These are phyloP conservation scores for Beauveria sp. DNA, from an alignment of 2,329 filamentous ascomycete species.

Conservation along the genomic window DNA sequence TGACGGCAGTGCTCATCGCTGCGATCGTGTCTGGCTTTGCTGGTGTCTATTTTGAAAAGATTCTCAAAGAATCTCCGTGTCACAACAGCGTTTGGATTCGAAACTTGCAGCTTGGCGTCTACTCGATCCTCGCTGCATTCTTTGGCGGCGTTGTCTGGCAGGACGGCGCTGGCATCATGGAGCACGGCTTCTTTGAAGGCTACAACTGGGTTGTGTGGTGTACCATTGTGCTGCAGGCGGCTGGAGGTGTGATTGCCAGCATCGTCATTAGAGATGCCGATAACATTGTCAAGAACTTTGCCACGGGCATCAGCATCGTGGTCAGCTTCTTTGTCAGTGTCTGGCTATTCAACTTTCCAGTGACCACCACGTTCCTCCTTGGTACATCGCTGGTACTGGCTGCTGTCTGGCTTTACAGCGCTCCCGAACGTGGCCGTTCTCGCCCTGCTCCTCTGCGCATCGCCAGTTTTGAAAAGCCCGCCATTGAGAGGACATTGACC, in stretches of 20 bases:
- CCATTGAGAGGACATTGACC: slow-evolving; percentile 42
- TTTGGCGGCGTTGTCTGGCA: slow-evolving; percentile 80
- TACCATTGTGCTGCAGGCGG: slow-evolving; percentile 72
- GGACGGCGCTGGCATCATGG: slow-evolving; percentile 75
- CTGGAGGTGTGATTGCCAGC: slow-evolving; percentile 70
- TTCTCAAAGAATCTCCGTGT: slow-evolving; percentile 74
- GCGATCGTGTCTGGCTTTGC: slow-evolving; percentile 77
- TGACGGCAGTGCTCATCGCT: slow-evolving; percentile 69
- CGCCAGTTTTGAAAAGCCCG: slow-evolving; percentile 69
- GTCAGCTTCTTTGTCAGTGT: slow-evolving; percentile 80
- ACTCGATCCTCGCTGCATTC: slow-evolving; percentile 83
- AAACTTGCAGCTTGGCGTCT: slow-evolving; percentile 91
- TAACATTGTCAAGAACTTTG: slow-evolving; percentile 90
- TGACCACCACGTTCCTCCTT: slow-evolving; percentile 69
- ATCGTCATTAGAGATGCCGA: slow-evolving; percentile 34
- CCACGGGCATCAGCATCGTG: slow-evolving; percentile 85
- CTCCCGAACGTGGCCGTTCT: slow-evolving; percentile 46
- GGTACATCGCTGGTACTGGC: slow-evolving; percentile 73
- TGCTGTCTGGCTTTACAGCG: slow-evolving; percentile 80
- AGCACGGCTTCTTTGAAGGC: slow-evolving; percentile 86
- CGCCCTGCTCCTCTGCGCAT: slow-evolving; percentile 61
- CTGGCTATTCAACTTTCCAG: slow-evolving; percentile 72
- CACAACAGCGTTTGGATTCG: slow-evolving; percentile 82
- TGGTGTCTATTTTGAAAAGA: slow-evolving; percentile 83
- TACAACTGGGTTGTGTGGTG: slow-evolving; percentile 92